A percentile compares a stretch with the other conserved stretches of the same genome.
These are phyloP conservation scores for Cyberlindnera maclurae DNA, from an alignment of 805 yeast genomes.

Conservation along the genomic window DNA sequence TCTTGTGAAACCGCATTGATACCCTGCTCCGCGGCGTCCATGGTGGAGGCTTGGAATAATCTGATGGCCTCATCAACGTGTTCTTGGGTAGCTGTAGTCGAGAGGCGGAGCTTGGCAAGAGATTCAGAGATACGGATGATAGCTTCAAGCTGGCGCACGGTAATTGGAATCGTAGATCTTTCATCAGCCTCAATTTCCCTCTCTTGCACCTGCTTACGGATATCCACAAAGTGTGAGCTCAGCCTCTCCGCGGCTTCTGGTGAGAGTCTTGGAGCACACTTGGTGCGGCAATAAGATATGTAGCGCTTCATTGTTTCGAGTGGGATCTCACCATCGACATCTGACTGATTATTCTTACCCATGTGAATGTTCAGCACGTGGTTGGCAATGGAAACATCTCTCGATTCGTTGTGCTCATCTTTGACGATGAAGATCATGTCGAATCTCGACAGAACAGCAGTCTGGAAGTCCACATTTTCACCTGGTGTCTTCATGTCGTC, in stretches of 20 bases:
- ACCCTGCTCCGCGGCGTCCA: constrained; percentile 75
- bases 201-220: constrained; percentile 74
- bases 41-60: constrained; percentile 91
- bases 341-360: constrained; percentile 55
- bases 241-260: constrained; percentile 85
- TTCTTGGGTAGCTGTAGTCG: constrained; percentile 76
- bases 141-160: constrained; percentile 96
- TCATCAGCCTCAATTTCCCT: constrained; percentile 79
- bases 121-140: constrained; percentile 93
- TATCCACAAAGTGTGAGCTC: constrained; percentile 87
- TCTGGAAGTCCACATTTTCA: constrained; percentile 95
- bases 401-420: constrained; percentile 82
- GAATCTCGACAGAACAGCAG: constrained; percentile 92
- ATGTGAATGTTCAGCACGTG: constrained; percentile 96
- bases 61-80: constrained; percentile 96
- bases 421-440: constrained; percentile 98
- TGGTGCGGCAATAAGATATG: constrained; percentile 80
- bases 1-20: constrained; percentile 47
- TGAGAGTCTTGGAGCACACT: constrained; percentile 89
- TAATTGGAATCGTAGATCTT: constrained; percentile 93
- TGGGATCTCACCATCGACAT: constrained; percentile 70
- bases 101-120: constrained; percentile 75
- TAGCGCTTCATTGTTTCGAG: constrained; percentile 87
- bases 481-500: constrained; percentile 96
- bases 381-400: constrained; percentile 85